A percentile compares a stretch with the other conserved stretches of the same genome.
These are phyloP conservation scores for Vaccinium darrowii DNA, from an alignment of 148 eudicot genomes.

Conservation along the genomic window DNA sequence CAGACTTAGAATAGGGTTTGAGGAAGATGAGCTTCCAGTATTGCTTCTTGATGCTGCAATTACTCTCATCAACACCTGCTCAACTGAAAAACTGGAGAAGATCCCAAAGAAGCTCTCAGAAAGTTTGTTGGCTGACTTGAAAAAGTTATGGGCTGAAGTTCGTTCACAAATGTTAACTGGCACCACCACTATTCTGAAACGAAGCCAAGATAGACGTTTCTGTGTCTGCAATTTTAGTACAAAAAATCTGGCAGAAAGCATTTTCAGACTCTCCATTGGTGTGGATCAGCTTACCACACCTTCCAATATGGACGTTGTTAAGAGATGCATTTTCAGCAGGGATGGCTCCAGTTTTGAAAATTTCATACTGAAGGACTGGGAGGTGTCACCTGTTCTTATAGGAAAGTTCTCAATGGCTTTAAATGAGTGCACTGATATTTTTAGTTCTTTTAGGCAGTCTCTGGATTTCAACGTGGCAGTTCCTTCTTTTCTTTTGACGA, in stretches of 20 bases:
- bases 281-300: conserved; percentile 17
- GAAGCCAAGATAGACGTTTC: conserved; percentile 20
- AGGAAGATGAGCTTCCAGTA: conserved; percentile 45
- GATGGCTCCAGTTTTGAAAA: conserved; percentile 33
- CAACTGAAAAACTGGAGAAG: conserved; percentile 46
- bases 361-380: conserved; percentile 68
- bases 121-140: conserved; percentile 32
- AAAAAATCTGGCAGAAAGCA: conserved; percentile 53
- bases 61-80: conserved; percentile 60
- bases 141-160: conserved; percentile 51
- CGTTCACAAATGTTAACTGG: conserved; percentile 36
- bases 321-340: conserved; percentile 44
- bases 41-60: conserved; percentile 49
- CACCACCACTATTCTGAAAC: conserved; percentile 15
- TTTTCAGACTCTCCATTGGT: conserved; percentile 67
- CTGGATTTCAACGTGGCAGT: conserved; percentile 31
- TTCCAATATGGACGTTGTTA: conserved; percentile 27
- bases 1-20: conserved; percentile 33
- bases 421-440: conserved; percentile 31
- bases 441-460: conserved; percentile 41
- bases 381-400: conserved; percentile 55
- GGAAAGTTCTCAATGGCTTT: conserved; percentile 26
- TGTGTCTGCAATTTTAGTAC: conserved; percentile 45
- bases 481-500: conserved; percentile 39
- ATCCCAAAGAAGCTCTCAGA: conserved; percentile 41